A percentile compares a stretch with the other conserved stretches of the same genome.
Evolutionary conservation across 495 filamentous ascomycete genomes (phyloP).

Genomic region (Mycothermus thermophilus): DNA sequence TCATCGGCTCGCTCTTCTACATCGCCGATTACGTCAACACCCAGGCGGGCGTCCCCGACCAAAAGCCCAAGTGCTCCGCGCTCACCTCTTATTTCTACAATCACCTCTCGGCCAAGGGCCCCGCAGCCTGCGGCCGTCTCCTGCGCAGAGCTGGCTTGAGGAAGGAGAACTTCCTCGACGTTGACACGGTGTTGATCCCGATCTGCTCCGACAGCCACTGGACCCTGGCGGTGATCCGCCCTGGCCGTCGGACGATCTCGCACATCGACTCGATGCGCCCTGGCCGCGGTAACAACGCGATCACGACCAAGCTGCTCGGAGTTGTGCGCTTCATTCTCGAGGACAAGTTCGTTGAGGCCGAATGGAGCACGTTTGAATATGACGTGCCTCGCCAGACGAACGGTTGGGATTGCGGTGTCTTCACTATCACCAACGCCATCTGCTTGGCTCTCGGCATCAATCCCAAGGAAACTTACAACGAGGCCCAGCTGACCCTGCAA

Average conservation of each 20-base stretch:
- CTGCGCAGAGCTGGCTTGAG: conserved; percentile 20
- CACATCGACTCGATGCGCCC: conserved; percentile 59
- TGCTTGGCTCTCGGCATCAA: conserved; percentile 51
- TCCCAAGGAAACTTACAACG: conserved; percentile 39
- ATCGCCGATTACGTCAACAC: conserved; percentile 48
- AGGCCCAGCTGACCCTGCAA: conserved; percentile 43
- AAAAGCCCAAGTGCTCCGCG: conserved; percentile 50
- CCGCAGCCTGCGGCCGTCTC: conserved; percentile 18
- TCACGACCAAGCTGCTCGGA: conserved; percentile 14
- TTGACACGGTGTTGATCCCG: conserved; percentile 35
- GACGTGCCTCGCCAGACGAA: conserved; percentile 49
- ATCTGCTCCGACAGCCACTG: conserved; percentile 36
- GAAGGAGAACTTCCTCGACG: conserved; percentile 25
- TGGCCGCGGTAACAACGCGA: conserved; percentile 7
- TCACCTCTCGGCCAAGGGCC: conserved; percentile 41
- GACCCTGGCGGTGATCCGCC: conserved; percentile 60
- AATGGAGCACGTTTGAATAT: conserved; percentile 46
- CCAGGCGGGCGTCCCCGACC: conserved; percentile 28
- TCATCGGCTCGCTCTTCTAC: conserved; percentile 51
- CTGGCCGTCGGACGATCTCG: conserved; percentile 46
- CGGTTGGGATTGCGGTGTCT: conserved; percentile 68
- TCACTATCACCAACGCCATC: conserved; percentile 59
- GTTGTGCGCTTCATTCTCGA: conserved; percentile 51
- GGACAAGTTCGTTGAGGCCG: conserved; percentile 36
- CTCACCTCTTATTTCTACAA: conserved; percentile 62